Conservation (phyloP, 2,329 filamentous ascomycete species). For the Ophiognomonia clavigignenti-juglandacearum region DNA sequence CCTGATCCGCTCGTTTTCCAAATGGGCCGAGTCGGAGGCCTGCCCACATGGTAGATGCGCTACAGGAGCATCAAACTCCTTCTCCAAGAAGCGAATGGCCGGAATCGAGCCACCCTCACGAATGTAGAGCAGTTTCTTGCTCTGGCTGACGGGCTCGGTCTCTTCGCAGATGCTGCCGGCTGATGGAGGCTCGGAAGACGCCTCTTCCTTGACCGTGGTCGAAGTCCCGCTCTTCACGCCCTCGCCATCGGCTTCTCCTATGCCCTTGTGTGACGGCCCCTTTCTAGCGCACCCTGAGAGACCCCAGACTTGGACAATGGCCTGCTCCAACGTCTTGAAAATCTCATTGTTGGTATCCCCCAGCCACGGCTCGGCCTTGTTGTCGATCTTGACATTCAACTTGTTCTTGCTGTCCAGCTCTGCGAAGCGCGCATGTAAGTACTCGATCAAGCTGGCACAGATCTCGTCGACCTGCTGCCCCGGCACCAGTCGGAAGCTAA, state of each 20-base stretch:
- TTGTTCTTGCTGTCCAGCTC: slow-evolving; percentile 75
- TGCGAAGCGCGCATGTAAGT: slow-evolving; percentile 66
- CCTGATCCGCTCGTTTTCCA: slow-evolving; percentile 91
- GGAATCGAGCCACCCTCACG: slow-evolving; percentile 94
- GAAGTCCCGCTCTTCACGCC: background rate
- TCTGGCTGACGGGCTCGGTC: no score
- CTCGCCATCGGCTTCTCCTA: background rate
- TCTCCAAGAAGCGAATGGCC: slow-evolving; percentile 88
- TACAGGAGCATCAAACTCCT: slow-evolving; percentile 85
- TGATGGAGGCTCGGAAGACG: background rate
- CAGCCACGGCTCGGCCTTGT: slow-evolving; percentile 93
- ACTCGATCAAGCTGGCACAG: slow-evolving; percentile 60
- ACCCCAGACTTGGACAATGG: slow-evolving; percentile 81
- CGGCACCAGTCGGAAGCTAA: slow-evolving; percentile 88
- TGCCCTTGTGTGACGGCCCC: no score
- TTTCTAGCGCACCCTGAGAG: slow-evolving; percentile 25
- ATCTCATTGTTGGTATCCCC: slow-evolving; percentile 88
- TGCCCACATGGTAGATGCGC: slow-evolving; percentile 93
- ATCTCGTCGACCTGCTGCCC: slow-evolving; percentile 85
- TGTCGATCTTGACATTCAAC: slow-evolving; percentile 79
- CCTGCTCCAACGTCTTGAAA: slow-evolving; percentile 81
- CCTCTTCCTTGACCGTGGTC: background rate
- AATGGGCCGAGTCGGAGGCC: slow-evolving; percentile 86
- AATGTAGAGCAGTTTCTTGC: slow-evolving; percentile 76
- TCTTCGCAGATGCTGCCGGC: no score